These are phyloP conservation scores for Lipomyces spencermartinsiae DNA, from an alignment of 805 yeast genomes.

Conservation along the genomic window DNA sequence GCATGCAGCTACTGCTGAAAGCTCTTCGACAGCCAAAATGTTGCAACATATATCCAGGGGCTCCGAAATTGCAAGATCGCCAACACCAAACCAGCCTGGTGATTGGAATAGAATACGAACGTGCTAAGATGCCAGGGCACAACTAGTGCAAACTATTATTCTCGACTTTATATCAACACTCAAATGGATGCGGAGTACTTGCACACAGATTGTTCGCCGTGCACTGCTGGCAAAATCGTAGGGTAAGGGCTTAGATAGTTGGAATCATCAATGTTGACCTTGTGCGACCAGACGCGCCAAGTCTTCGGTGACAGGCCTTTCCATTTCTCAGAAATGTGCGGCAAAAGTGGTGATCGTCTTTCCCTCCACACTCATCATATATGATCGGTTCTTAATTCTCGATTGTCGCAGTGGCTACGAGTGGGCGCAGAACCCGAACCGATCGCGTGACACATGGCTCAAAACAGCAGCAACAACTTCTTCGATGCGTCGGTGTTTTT, in stretches of 20 bases:
- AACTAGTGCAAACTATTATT: no score
- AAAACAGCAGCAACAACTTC: slow-evolving; percentile 38
- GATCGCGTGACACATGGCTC: neutral
- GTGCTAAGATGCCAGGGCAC: no score
- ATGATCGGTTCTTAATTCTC: neutral
- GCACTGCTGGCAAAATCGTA: neutral
- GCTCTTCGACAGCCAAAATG: no score
- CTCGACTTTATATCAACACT: no score
- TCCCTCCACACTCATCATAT: neutral
- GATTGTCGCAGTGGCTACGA: neutral
- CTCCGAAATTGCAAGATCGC: no score
- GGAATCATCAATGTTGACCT: no score
- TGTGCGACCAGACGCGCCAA: no score
- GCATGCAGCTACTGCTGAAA: no score
- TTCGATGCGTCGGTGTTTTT: slow-evolving; percentile 54
- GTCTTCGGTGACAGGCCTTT: no score
- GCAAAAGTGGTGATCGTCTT: neutral
- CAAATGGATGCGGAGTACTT: no score
- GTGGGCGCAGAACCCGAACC: neutral
- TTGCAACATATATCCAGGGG: no score
- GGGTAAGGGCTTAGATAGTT: neutral
- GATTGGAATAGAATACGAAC: neutral
- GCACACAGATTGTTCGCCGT: neutral
- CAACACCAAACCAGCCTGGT: neutral
- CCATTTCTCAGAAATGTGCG: neutral